Base-by-base conservation (phyloP, 2,329 filamentous ascomycete species). In the Orbilia quercus region DNA sequence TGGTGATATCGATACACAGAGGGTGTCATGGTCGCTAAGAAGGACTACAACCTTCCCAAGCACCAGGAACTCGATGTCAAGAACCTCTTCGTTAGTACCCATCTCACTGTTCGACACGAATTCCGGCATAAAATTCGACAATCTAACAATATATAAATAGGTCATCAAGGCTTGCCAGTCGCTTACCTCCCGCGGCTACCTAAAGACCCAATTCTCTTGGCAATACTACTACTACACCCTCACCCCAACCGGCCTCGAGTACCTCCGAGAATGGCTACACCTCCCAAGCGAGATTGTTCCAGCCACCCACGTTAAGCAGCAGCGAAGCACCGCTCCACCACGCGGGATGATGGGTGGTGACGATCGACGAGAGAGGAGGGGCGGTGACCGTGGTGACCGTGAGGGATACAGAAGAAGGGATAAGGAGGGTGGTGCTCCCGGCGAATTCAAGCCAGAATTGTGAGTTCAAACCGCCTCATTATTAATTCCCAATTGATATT, bases 211-310 rank as follows among this genome's bases (percentile, higher is more conserved):
- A 85, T 99, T 99, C 91, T 96, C 92, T 79, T 96, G 92, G 92
- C 92, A 96, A 86, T 96, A 93, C 89, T 96, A 98, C 90, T 99
- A 99, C 91, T 99, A 99, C 90, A 97, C 95, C 85, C 90, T 99
- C 85, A 97, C 94, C 83, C 91, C 93, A 82, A 93, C 98, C 88
- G 95, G 95, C 86, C 94, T 99, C 83, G 94, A 98, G 87, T 99
- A 99, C 89, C 93, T 99, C 84, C 94, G 95, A 83, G 95, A 99
- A 88, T 99, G 95, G 95, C 93, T 99, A 80, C 95, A 99, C 86
- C 91, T 99, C 81, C 95, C 95, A 81, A 93, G 95, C 83, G 95
- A 99, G 89, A 97, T 99, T 82, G 95, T 99, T 79, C 95, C 95
- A 80, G 92, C 96, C 81, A 99, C 95, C 81, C 95, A 99, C 90